Conservation (phyloP, 1,139 yeast genomes). For the Hyphopichia wangnamkhiaoensis region DNA sequence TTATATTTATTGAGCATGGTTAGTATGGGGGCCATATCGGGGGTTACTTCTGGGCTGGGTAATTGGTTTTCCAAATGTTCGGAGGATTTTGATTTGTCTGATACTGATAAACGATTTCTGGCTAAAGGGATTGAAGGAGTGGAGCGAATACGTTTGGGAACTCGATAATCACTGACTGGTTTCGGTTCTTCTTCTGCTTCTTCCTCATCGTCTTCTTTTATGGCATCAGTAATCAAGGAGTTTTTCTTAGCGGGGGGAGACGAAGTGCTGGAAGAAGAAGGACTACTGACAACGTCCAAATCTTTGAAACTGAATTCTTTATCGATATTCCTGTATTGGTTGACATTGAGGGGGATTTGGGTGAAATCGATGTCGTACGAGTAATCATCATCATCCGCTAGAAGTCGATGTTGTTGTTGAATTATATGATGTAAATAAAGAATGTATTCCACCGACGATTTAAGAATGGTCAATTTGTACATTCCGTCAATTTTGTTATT, state of each 20-base stretch:
- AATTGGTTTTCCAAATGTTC: slow-evolving; percentile 29
- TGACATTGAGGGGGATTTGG: slow-evolving; percentile 55
- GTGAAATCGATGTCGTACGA: slow-evolving; percentile 49
- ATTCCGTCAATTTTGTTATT: slow-evolving; percentile 59
- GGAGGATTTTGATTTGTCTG: too few relatives aligned
- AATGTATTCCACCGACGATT: slow-evolving; percentile 80
- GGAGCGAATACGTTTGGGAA: background rate
- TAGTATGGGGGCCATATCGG: slow-evolving; percentile 42
- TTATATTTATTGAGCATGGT: slow-evolving; percentile 28
- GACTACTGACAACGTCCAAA: slow-evolving; percentile 13
- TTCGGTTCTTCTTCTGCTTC: slow-evolving; percentile 10
- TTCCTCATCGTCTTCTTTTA: slow-evolving; percentile 17
- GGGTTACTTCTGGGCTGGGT: slow-evolving; percentile 47
- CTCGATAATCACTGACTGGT: background rate
- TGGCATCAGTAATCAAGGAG: slow-evolving; percentile 10
- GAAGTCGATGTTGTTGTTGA: slow-evolving; percentile 39
- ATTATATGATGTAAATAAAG: slow-evolving; percentile 65
- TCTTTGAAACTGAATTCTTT: slow-evolving; percentile 53
- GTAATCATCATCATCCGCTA: slow-evolving; percentile 19
- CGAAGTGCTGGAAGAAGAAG: background rate
- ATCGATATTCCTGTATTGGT: slow-evolving; percentile 59
- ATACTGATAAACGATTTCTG: too few relatives aligned
- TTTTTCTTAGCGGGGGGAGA: background rate
- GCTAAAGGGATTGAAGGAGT: background rate
- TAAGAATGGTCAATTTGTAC: slow-evolving; percentile 78